A percentile compares a stretch with the other conserved stretches of the same genome.
These are phyloP conservation scores for Mucor racemosus DNA, from an alignment of 371 early-diverging fungal genomes.

Conservation along the genomic window DNA sequence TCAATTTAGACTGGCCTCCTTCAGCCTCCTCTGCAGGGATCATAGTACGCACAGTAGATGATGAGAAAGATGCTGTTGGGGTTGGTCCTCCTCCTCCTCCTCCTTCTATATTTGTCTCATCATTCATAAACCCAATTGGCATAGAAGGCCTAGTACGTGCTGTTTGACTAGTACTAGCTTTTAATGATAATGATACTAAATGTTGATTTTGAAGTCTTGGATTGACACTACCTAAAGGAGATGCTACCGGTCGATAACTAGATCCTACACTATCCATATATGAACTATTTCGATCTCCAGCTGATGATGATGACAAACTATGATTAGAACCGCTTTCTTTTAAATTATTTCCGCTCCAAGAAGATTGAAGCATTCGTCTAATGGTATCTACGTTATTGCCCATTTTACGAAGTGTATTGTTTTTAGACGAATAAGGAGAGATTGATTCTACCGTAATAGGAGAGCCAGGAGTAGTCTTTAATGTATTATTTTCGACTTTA, in stretches of 20 bases:
- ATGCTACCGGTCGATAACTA: conserved; percentile 15
- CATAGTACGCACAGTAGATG: conserved; percentile 49
- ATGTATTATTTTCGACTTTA: not conserved
- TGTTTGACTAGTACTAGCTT: conserved; percentile 10
- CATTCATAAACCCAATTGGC: conserved; percentile 34
- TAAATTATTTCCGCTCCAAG: conserved; percentile 38
- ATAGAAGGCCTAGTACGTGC: conserved; percentile 30
- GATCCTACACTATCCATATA: conserved; percentile 25
- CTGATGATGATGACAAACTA: conserved; percentile 23
- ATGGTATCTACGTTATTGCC: conserved; percentile 40
- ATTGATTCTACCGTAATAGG: conserved; percentile 7
- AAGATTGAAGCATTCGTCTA: conserved; percentile 40
- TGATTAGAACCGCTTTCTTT: conserved; percentile 31
- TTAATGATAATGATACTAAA: conserved; percentile 29
- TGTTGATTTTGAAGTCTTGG: conserved; percentile 39
- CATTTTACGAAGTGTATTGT: conserved; percentile 14
- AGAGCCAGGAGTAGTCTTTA: conserved; percentile 10
- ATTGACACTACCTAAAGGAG: conserved; percentile 36
- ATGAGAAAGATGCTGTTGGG: conserved; percentile 44
- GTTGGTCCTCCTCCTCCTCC: conserved; percentile 17
- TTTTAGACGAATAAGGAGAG: conserved; percentile 20
- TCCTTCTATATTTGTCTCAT: not conserved
- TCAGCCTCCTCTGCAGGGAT: conserved; percentile 40
- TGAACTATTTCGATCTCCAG: not conserved
- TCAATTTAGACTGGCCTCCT: conserved; percentile 9